Evolutionary conservation across 2,329 filamentous ascomycete genomes (phyloP).

Genomic region (Fusarium decemcellulare): DNA sequence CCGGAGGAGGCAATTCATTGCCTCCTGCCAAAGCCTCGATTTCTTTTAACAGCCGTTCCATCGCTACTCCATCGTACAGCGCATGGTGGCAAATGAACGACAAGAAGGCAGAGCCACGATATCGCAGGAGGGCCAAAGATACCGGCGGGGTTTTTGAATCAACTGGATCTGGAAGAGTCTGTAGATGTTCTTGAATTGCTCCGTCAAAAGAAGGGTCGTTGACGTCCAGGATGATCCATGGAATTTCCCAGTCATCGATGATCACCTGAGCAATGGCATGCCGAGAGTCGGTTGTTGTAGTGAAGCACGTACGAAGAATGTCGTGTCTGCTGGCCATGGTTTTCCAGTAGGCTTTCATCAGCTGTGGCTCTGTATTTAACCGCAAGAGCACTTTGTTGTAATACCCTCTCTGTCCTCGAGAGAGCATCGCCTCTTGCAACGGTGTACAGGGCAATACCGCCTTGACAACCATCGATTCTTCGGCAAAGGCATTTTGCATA

Average conservation of each 20-base stretch:
- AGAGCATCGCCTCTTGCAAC: conserved; percentile 89
- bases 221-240: conserved; percentile 57
- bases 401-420: conserved; percentile 70
- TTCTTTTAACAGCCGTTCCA: conserved; percentile 78
- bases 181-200: conserved; percentile 57
- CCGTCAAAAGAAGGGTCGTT: conserved; percentile 52
- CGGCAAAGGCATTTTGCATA: conserved; percentile 51
- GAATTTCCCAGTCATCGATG: conserved; percentile 60
- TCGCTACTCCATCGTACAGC: conserved; percentile 87
- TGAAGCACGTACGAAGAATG: conserved; percentile 84
- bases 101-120: conserved; percentile 51
- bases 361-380: conserved; percentile 64
- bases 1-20: conserved; percentile 60
- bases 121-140: conserved; percentile 59
- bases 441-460: conserved; percentile 85
- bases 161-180: conserved; percentile 55
- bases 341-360: conserved; percentile 73
- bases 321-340: conserved; percentile 76
- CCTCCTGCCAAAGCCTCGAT: conserved; percentile 72
- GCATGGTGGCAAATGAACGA: conserved; percentile 81
- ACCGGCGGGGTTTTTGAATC: conserved; percentile 62
- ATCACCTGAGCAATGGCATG: conserved; percentile 82
- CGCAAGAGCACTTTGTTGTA: conserved; percentile 79
- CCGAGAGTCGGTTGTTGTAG: conserved; percentile 70
- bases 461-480: conserved; percentile 56